Evolutionary conservation across 2,329 filamentous ascomycete genomes (phyloP).

Genomic region (Ophiostoma perfectum): DNA sequence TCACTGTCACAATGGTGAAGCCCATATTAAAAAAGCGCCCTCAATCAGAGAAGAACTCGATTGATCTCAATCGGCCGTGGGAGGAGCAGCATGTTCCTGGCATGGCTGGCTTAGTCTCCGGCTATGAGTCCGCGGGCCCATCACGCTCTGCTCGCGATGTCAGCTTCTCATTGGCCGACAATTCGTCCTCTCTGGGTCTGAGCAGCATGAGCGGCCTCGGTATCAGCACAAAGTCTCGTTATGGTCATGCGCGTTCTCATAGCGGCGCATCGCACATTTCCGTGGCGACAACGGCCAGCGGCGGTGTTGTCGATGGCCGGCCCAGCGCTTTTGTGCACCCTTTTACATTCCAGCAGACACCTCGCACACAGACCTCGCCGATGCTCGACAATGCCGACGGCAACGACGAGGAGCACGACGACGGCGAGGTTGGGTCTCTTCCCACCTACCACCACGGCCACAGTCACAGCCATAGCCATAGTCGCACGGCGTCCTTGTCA

Average conservation of each 20-base stretch:
- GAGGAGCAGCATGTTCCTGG: slow-evolving; percentile 47
- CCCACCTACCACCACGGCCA: slow-evolving; percentile 24
- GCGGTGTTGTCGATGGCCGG: slow-evolving; percentile 39
- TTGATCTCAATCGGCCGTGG: slow-evolving; percentile 57
- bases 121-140: slow-evolving; percentile 29
- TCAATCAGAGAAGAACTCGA: slow-evolving; percentile 56
- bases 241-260: slow-evolving; percentile 53
- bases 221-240: slow-evolving; percentile 34
- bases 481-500: slow-evolving; percentile 28
- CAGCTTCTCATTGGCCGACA: slow-evolving; percentile 38
- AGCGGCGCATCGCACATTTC: slow-evolving; percentile 55
- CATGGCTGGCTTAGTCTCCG: slow-evolving; percentile 34
- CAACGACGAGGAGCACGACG: slow-evolving; percentile 40
- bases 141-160: slow-evolving; percentile 39
- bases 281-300: slow-evolving; percentile 50
- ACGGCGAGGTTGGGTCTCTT: slow-evolving; percentile 22
- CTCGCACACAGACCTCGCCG: slow-evolving; percentile 55
- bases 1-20: slow-evolving; percentile 49
- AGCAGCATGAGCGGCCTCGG: slow-evolving; percentile 2
- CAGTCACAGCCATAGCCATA: slow-evolving; percentile 22
- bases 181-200: slow-evolving; percentile 16
- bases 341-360: slow-evolving; percentile 52
- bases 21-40: slow-evolving; percentile 58
- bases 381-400: slow-evolving; percentile 54
- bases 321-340: slow-evolving; percentile 55